Conservation (phyloP, 106 monocot genomes). For the Acanthochlamys bracteata region DNA sequence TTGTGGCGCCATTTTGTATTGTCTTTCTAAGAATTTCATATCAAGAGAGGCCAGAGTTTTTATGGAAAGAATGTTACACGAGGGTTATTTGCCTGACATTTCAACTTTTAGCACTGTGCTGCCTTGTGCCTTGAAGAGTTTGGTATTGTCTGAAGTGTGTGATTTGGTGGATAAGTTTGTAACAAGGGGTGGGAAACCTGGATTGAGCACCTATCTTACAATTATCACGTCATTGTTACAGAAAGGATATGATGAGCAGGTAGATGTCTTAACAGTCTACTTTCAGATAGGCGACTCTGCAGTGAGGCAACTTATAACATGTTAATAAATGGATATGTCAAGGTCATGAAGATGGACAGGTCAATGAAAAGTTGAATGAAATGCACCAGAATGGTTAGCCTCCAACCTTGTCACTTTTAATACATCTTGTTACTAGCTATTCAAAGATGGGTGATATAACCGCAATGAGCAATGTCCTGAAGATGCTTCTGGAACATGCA, state of each 20-base stretch:
- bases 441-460: constrained; percentile 42
- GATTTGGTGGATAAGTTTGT: constrained; percentile 55
- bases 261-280: constrained; percentile 30
- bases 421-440: constrained; percentile 62
- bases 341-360: constrained; percentile 46
- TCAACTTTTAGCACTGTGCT: constrained; percentile 38
- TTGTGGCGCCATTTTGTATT: constrained; percentile 48
- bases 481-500: constrained; percentile 63
- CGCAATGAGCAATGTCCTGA: constrained; percentile 47
- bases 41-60: constrained; percentile 40
- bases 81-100: constrained; percentile 41
- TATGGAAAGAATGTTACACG: constrained; percentile 24
- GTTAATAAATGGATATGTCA: constrained; percentile 65
- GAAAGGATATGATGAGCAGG: constrained; percentile 24
- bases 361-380: constrained; percentile 37
- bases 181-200: constrained; percentile 59
- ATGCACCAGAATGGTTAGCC: constrained; percentile 43
- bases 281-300: constrained; percentile 31
- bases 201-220: constrained; percentile 47
- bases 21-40: constrained; percentile 66
- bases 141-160: constrained; percentile 28
- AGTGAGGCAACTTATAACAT: constrained; percentile 76
- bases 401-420: constrained; percentile 77
- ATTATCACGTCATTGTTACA: constrained; percentile 31
- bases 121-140: constrained; percentile 36